Evolutionary conservation across 2,329 filamentous ascomycete genomes (phyloP).

Genomic region (Ophiocordyceps camponoti-leonardi): DNA sequence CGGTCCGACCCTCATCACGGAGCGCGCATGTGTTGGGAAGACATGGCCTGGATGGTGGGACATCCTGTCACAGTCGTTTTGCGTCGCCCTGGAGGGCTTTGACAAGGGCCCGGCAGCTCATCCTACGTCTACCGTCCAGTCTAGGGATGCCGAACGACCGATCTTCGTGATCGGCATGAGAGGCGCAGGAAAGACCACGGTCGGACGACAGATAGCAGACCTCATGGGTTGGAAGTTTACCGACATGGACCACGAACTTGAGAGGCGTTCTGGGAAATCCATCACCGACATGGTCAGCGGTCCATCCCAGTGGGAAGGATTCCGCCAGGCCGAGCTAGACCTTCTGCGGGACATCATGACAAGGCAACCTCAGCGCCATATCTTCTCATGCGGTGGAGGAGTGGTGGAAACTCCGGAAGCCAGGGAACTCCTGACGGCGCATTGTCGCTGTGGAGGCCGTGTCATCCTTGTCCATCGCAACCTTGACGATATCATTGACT

Average conservation of each 20-base stretch:
- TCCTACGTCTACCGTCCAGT: conserved; percentile 1
- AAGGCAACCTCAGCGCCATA: conserved; percentile 55
- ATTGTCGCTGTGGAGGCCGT: conserved; percentile 59
- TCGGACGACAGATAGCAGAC: conserved; percentile 68
- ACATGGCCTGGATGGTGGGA: conserved; percentile 99
- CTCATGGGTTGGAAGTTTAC: conserved; percentile 61
- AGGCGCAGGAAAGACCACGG: conserved; percentile 90
- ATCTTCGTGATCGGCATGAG: conserved; percentile 96
- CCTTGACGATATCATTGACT: conserved; percentile 75
- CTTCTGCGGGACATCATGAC: conserved; percentile 58
- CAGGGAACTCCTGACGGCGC: conserved; percentile 55
- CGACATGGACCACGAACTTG: conserved; percentile 79
- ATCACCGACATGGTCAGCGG: conserved; percentile 75
- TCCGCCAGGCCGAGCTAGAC: conserved; percentile 61
- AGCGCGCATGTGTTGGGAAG: conserved; percentile 88
- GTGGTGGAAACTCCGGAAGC: conserved; percentile 76
- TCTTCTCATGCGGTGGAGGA: conserved; percentile 89
- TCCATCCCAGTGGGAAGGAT: conserved; percentile 67
- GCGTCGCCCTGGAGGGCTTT: conserved; percentile 57
- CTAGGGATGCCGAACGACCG: conserved; percentile 33
- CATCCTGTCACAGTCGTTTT: conserved; percentile 60
- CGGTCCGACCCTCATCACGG: conserved; percentile 57
- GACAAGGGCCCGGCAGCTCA: conserved; percentile 26
- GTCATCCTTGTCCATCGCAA: conserved; percentile 80
- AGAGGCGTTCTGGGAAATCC: conserved; percentile 51